Base-by-base conservation (phyloP, 305 asterid species). In the Fraxinus dipetala region DNA sequence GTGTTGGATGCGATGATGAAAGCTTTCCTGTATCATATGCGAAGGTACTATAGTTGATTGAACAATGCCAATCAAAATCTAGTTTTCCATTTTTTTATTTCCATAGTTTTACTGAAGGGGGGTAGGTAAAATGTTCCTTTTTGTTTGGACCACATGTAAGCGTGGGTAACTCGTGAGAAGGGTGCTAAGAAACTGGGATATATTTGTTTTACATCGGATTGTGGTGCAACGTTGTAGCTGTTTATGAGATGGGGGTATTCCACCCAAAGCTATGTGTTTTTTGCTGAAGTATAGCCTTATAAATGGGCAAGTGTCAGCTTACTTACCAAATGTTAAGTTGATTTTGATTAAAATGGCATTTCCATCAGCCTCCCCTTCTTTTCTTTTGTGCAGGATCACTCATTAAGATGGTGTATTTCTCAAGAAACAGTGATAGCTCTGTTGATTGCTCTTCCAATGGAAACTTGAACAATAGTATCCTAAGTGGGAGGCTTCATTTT, bases 401-500 rank as follows among this genome's bases (percentile, higher is more conserved):
- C 67, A 86, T 93, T 85, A 93, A 93, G 90, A 80, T 92, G 86
- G 98, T 91, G 74, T 93, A 89, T 90, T 91, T 93, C 89, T 90
- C 93, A 78, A 88, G 89, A 82, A 84, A 84, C 82, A 84, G 85
- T 83, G 79, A 76, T 80, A 78, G 88, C 85, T 79, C 88, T 61
- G 80, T 28, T 31, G 90, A 82, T 82, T 72, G 76, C 76, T 77
- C 85, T 74, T 76, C 91, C 73, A 85, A 86, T 84, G 87, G 87
- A 79, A 84, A 84, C 80, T 65, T 72, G 78, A 86, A 84, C 80
- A 77, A 78, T 65, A 80, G 80, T 31, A 83, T 90, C 78, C 79
- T 87, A 34, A 81, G 80, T 70, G 95, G 98, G 86, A 91, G 84
- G 83, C 97, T 94, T 78, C 89, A 91, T 76, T 92, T 93, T 82